These are phyloP conservation scores for Rhodotorula sp. DNA, from an alignment of 1,284 basidiomycete genomes.

Conservation along the genomic window DNA sequence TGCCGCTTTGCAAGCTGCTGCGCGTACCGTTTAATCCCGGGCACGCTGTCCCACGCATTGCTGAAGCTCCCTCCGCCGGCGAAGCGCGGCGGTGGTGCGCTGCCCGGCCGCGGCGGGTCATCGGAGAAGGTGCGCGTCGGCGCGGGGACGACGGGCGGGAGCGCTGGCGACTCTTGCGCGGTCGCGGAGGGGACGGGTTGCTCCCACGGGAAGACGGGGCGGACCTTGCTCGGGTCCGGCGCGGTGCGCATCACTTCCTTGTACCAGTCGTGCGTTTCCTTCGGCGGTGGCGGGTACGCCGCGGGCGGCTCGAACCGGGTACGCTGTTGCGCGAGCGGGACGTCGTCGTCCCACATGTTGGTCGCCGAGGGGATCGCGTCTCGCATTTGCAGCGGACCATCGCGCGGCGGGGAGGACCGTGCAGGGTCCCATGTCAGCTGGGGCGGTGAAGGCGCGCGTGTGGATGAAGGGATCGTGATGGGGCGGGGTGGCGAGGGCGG, in stretches of 20 bases:
- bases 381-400: constrained; percentile 54
- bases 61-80: constrained; percentile 52
- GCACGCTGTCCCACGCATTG: constrained; percentile 80
- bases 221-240: constrained; percentile 73
- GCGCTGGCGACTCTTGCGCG: constrained; percentile 61
- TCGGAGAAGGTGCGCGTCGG: constrained; percentile 35
- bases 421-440: constrained; percentile 56
- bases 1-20: constrained; percentile 58
- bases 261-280: constrained; percentile 55
- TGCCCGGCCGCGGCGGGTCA: constrained; percentile 46
- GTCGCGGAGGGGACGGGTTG: constrained; percentile 61
- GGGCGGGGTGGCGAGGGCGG: constrained; percentile 13
- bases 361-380: constrained; percentile 52
- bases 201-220: constrained; percentile 93
- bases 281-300: constrained; percentile 48
- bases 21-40: constrained; percentile 75
- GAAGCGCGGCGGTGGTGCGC: constrained; percentile 57
- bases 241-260: constrained; percentile 53
- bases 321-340: constrained; percentile 13
- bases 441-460: constrained; percentile 38
- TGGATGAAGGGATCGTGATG: constrained; percentile 16
- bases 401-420: constrained; percentile 50
- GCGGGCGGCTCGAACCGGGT: constrained; percentile 63
- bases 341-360: constrained; percentile 57
- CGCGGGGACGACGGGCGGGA: constrained; percentile 50